phyloP scores from a whole-genome alignment of 1,284 basidiomycete genomes.

The Ustilago bromivora region DNA sequence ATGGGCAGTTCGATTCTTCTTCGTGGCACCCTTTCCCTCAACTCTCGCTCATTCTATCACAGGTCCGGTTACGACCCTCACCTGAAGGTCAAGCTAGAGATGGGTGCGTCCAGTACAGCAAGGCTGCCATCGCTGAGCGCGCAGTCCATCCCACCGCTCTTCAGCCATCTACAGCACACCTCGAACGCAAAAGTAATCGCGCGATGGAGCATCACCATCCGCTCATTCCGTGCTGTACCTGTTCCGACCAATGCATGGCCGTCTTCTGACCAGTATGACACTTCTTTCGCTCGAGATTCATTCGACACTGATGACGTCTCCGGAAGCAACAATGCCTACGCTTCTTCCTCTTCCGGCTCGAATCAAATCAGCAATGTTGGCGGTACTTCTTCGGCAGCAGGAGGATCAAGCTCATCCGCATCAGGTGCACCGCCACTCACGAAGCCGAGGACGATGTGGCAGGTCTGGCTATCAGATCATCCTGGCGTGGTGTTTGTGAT shows the following conservation, averaged over 20 bases:
- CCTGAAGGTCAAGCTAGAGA: neutral
- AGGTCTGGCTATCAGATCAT: conserved; percentile 45
- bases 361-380: conserved; percentile 1
- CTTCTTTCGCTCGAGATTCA: neutral
- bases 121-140: conserved; percentile 42
- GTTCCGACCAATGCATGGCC: conserved; percentile 51
- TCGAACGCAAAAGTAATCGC: conserved; percentile 46
- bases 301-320: neutral
- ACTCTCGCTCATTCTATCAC: neutral
- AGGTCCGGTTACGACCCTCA: neutral
- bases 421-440: conserved; percentile 43
- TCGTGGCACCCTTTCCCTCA: neutral
- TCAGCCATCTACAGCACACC: conserved; percentile 45
- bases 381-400: neutral
- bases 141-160: conserved; percentile 51
- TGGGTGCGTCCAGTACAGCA: conserved; percentile 52
- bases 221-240: conserved; percentile 54
- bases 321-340: neutral
- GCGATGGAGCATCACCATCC: conserved; percentile 55
- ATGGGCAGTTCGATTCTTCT: conserved; percentile 11
- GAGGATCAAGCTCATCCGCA: conserved; percentile 25
- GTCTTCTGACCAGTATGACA: conserved; percentile 27
- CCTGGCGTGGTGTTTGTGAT: conserved; percentile 54
- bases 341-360: conserved; percentile 6
- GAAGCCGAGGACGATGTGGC: conserved; percentile 56